These are phyloP conservation scores for Gossypium armourianum DNA, from an alignment of 441 rosid species.

Conservation along the genomic window DNA sequence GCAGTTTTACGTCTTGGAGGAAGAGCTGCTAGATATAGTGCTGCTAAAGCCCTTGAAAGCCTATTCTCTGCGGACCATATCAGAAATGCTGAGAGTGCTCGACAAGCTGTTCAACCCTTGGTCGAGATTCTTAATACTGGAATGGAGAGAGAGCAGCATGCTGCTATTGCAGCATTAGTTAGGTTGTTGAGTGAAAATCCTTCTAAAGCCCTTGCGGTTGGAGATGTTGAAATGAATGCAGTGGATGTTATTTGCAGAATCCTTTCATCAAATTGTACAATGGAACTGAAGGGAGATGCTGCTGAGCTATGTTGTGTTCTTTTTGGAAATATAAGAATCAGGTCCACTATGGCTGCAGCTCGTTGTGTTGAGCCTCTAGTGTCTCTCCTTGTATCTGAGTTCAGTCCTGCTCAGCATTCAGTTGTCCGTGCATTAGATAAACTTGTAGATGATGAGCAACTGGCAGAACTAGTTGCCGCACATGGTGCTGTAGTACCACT, in stretches of 20 bases:
- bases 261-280: constrained; percentile 81
- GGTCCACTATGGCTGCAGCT: constrained; percentile 96
- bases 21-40: constrained; percentile 92
- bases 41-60: constrained; percentile 94
- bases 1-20: constrained; percentile 97
- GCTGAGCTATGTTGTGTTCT: constrained; percentile 95
- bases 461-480: constrained; percentile 96
- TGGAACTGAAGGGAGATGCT: constrained; percentile 97
- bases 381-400: constrained; percentile 83
- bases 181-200: constrained; percentile 92
- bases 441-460: constrained; percentile 94
- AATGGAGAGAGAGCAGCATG: constrained; percentile 93
- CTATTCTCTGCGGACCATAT: constrained; percentile 92
- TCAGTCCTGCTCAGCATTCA: constrained; percentile 87
- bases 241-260: constrained; percentile 97
- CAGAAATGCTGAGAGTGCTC: constrained; percentile 79
- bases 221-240: constrained; percentile 98
- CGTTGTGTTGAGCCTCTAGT: constrained; percentile 98
- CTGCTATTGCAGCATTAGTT: constrained; percentile 94
- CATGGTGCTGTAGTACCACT: constrained; percentile 98
- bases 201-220: constrained; percentile 86
- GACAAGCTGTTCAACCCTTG: constrained; percentile 96
- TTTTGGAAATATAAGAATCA: constrained; percentile 79
- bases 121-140: constrained; percentile 97
- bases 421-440: constrained; percentile 90